Percentiles rank a stretch among this genome's conserved stretches.
Evolutionary conservation across 2,329 filamentous ascomycete species (phyloP).

Genomic region (Alternaria conjuncta): DNA sequence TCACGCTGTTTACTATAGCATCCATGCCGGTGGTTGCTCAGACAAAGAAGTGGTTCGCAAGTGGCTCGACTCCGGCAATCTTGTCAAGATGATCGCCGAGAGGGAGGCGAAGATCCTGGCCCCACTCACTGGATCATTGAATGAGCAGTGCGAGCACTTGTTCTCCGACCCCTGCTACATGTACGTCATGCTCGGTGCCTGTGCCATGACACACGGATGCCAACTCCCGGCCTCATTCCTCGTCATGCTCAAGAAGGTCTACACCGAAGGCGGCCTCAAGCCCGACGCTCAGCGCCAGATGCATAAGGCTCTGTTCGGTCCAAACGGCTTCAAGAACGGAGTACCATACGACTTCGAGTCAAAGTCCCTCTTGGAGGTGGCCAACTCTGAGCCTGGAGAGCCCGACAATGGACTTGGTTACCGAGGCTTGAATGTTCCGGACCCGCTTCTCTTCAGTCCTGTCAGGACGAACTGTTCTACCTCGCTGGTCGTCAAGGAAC

Average conservation of each 20-base stretch:
- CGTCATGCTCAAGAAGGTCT: conserved; percentile 25
- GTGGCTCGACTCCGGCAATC: conserved; percentile 24
- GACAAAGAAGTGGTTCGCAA: too few relatives aligned
- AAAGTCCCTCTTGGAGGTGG: conserved; percentile 1
- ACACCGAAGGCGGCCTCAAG: conserved; percentile 22
- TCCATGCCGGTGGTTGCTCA: too few relatives aligned
- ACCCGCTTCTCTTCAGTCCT: conserved; percentile 18
- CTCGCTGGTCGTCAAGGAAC: conserved; percentile 25
- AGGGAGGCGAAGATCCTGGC: conserved; percentile 15
- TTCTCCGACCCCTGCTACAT: background rate
- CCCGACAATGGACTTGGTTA: background rate
- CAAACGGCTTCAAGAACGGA: conserved; percentile 21
- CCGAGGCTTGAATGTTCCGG: conserved; percentile 18
- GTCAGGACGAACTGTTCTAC: conserved; percentile 15
- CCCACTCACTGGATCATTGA: background rate
- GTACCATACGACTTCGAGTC: conserved; percentile 27
- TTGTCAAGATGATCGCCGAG: conserved; percentile 16
- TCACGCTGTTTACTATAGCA: too few relatives aligned
- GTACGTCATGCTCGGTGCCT: conserved; percentile 27
- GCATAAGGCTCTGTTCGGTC: conserved; percentile 27
- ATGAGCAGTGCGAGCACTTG: too few relatives aligned
- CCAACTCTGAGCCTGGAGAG: background rate
- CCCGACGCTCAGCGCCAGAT: conserved; percentile 23
- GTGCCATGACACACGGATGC: conserved; percentile 27
- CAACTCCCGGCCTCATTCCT: conserved; percentile 13